These are phyloP conservation scores for Luffa aegyptiaca DNA, from an alignment of 306 rosid genomes.

Conservation along the genomic window DNA sequence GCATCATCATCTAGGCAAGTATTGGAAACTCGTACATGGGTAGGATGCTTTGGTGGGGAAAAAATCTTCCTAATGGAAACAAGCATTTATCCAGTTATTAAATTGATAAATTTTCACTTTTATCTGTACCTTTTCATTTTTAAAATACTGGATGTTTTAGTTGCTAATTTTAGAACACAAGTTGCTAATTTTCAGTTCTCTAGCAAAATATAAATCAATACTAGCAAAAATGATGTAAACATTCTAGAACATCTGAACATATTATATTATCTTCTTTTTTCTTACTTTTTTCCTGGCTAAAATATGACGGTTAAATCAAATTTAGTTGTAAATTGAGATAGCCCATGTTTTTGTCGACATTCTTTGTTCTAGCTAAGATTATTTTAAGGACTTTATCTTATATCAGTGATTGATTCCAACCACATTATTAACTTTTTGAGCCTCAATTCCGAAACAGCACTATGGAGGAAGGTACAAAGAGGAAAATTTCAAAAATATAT, in stretches of 20 bases:
- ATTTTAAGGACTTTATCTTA: neutral
- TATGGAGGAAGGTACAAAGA: conserved; percentile 25
- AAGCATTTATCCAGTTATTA: neutral
- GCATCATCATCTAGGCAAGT: neutral
- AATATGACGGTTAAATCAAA: neutral
- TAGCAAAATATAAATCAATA: neutral
- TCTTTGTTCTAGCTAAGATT: neutral
- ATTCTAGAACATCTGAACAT: neutral
- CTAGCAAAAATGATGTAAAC: neutral
- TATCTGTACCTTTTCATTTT: neutral
- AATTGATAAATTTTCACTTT: neutral
- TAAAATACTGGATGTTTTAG: neutral
- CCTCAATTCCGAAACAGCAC: conserved; percentile 27
- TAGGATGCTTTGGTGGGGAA: neutral
- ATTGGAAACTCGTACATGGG: neutral
- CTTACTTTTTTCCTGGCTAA: neutral
- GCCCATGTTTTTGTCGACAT: neutral
- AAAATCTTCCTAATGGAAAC: neutral
- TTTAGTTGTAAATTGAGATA: neutral
- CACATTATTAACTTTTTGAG: neutral
- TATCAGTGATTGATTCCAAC: neutral
- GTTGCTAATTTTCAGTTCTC: neutral
- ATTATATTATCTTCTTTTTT: neutral
- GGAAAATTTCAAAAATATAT: conserved; percentile 71
- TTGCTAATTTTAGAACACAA: neutral